phyloP scores from a whole-genome alignment of 257 asterid genomes.

The Nicotiana sylvestris region DNA sequence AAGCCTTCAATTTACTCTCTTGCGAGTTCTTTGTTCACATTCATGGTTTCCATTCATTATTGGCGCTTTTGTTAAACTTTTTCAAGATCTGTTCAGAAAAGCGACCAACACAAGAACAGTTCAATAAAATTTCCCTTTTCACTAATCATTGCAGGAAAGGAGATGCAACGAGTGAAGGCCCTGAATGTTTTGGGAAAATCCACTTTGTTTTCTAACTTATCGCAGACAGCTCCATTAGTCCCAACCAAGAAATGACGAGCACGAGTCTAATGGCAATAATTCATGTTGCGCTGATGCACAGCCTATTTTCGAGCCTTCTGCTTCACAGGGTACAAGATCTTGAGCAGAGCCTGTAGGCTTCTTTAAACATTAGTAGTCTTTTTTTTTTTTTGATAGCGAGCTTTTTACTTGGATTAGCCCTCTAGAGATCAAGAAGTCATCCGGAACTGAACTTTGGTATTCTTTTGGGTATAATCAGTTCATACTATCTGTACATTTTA shows the following conservation, averaged over 20 bases:
- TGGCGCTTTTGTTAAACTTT: background rate
- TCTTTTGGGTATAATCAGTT: constrained; percentile 30
- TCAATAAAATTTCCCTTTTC: background rate
- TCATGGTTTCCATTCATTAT: background rate
- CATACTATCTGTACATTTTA: constrained; percentile 7
- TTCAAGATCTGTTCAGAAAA: background rate
- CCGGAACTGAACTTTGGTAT: constrained; percentile 3
- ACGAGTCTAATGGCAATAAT: background rate
- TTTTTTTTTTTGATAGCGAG: background rate
- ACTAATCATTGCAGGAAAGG: constrained; percentile 50
- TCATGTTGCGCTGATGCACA: background rate
- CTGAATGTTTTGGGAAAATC: constrained; percentile 60
- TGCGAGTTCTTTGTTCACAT: background rate
- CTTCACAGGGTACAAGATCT: constrained; percentile 3
- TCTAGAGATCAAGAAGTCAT: background rate
- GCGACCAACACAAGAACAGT: background rate
- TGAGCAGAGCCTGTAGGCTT: background rate
- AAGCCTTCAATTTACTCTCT: background rate
- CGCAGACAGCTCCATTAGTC: constrained; percentile 27
- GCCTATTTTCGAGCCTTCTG: background rate
- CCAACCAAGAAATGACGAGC: constrained; percentile 34
- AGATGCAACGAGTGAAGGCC: constrained; percentile 59
- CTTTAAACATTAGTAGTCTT: background rate
- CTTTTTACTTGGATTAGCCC: background rate
- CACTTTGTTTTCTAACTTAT: constrained; percentile 20